A percentile compares a stretch with the other conserved stretches of the same genome.
Evolutionary conservation across 345 rosid genomes (phyloP).

Genomic region (Cardamine resedifolia): DNA sequence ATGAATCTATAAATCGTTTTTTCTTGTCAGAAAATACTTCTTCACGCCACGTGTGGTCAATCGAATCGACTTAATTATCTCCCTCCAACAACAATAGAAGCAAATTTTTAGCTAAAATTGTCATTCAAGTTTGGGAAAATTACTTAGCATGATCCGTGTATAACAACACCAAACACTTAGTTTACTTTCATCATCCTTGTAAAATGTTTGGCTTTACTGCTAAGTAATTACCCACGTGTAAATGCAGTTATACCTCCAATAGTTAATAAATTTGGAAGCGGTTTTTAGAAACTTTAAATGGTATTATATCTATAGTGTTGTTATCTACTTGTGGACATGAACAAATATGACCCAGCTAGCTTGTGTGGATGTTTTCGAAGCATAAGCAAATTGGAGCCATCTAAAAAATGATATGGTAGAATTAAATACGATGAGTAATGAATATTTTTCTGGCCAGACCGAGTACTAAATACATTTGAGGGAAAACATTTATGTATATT

Average conservation of each 20-base stretch:
- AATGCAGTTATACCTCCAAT: not conserved
- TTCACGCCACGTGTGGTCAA: not conserved
- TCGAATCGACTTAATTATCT: no score
- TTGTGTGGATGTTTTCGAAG: not conserved
- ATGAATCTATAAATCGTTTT: not conserved
- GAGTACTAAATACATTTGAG: not conserved
- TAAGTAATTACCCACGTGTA: not conserved
- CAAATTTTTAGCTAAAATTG: no score
- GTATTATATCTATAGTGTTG: not conserved
- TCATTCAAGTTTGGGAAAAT: no score
- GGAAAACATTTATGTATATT: not conserved
- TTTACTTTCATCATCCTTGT: not conserved
- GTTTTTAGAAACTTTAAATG: not conserved
- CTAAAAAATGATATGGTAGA: not conserved
- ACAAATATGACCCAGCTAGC: not conserved
- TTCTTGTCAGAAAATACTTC: not conserved
- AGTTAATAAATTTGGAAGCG: no score
- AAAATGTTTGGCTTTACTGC: not conserved
- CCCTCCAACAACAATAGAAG: no score
- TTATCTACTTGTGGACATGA: not conserved
- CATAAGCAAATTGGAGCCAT: slow-evolving; percentile 11
- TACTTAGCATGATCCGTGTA: not conserved
- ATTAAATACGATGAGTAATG: slow-evolving; percentile 16
- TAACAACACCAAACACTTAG: no score
- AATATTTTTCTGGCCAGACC: not conserved